Evolutionary conservation across 345 rosid species (phyloP).

Genomic region (Rubroshorea leprosula): DNA sequence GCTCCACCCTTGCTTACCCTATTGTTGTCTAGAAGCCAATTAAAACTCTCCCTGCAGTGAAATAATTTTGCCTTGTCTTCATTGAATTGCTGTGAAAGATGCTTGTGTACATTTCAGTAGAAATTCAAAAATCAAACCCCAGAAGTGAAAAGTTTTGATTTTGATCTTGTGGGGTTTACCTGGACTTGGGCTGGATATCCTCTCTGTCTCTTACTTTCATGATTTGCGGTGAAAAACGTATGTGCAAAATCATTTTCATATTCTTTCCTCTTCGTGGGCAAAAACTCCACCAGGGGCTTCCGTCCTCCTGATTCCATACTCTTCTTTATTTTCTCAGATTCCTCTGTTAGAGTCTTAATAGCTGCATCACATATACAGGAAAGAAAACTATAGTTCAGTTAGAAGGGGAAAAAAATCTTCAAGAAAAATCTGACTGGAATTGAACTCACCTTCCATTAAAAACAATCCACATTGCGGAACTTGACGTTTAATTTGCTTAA

Average conservation of each 20-base stretch:
- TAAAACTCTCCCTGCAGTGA: too few relatives aligned
- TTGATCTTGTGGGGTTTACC: too few relatives aligned
- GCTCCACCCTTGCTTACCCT: too few relatives aligned
- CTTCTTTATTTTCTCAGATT: conserved; percentile 10
- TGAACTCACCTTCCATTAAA: not conserved
- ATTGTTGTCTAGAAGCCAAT: too few relatives aligned
- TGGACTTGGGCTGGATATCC: not conserved
- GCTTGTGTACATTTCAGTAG: too few relatives aligned
- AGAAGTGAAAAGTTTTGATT: too few relatives aligned
- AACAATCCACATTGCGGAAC: not conserved
- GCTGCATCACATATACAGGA: not conserved
- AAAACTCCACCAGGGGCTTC: conserved; percentile 6
- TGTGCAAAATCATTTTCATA: not conserved
- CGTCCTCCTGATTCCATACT: conserved; percentile 2
- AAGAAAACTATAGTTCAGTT: not conserved
- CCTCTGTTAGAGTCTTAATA: conserved; percentile 6
- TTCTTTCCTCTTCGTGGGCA: conserved; percentile 10
- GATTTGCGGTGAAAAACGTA: not conserved
- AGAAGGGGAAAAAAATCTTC: not conserved
- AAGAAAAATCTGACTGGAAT: not conserved
- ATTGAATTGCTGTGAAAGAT: too few relatives aligned
- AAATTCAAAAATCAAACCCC: too few relatives aligned
- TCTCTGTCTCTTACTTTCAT: not conserved
- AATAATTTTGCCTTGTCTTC: too few relatives aligned
- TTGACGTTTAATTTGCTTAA: not conserved